Percentiles rank a stretch among this genome's conserved stretches.
These are phyloP conservation scores for Diplosphaera chodatii DNA, from an alignment of 139 green algal genomes.

Conservation along the genomic window DNA sequence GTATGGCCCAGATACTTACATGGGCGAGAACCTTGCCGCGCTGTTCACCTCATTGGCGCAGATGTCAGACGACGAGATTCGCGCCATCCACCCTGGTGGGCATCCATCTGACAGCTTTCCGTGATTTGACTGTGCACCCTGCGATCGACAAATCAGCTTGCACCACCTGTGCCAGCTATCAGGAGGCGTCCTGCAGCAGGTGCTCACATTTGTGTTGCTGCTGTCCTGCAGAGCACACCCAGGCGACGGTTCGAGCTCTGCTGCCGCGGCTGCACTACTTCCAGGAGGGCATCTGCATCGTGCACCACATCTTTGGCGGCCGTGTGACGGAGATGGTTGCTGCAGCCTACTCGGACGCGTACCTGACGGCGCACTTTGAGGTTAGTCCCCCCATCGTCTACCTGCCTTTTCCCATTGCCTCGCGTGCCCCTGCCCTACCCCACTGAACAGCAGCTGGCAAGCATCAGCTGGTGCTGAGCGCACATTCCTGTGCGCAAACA, in stretches of 20 bases:
- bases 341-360: slow-evolving; percentile 76
- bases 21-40: slow-evolving; percentile 90
- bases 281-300: slow-evolving; percentile 87
- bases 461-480: too few relatives aligned
- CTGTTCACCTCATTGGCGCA: slow-evolving; percentile 73
- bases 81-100: slow-evolving; percentile 61
- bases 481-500: too few relatives aligned
- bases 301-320: slow-evolving; percentile 97
- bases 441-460: too few relatives aligned
- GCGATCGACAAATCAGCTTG: too few relatives aligned
- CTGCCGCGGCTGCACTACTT: slow-evolving; percentile 86
- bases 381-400: slow-evolving; percentile 22
- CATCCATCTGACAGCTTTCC: too few relatives aligned
- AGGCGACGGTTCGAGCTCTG: slow-evolving; percentile 39
- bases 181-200: too few relatives aligned
- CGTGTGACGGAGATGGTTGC: slow-evolving; percentile 62
- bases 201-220: too few relatives aligned
- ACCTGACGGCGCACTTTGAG: slow-evolving; percentile 96
- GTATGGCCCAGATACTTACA: slow-evolving; percentile 99
- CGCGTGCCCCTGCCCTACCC: too few relatives aligned
- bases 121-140: too few relatives aligned
- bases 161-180: too few relatives aligned
- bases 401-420: too few relatives aligned
- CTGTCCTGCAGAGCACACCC: slow-evolving; percentile 15
- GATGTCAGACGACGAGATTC: slow-evolving; percentile 63